Percentiles rank a stretch among this genome's conserved stretches.
phyloP scores from a whole-genome alignment of 495 filamentous ascomycete genomes.

The Penicillium pancosmium region DNA sequence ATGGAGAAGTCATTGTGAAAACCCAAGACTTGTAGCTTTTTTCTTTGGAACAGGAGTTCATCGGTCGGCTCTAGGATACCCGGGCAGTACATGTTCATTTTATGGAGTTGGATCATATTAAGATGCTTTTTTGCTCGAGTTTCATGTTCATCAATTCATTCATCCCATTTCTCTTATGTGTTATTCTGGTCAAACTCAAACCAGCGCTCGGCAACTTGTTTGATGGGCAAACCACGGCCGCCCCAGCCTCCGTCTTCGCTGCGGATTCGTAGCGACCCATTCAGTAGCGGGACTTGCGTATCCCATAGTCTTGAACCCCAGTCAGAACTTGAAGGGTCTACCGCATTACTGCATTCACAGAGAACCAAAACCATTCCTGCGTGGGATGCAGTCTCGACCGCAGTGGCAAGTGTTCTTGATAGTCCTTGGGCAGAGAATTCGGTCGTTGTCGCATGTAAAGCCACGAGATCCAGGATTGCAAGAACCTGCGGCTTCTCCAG shows the following conservation, averaged over 20 bases:
- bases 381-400: constrained; percentile 64
- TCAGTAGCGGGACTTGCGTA: constrained; percentile 64
- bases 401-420: constrained; percentile 63
- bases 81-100: constrained; percentile 34
- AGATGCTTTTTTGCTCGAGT: constrained; percentile 15
- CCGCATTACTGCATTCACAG: constrained; percentile 44
- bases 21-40: constrained; percentile 18
- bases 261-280: constrained; percentile 56
- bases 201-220: constrained; percentile 70
- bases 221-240: constrained; percentile 68
- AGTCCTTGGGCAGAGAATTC: constrained; percentile 87
- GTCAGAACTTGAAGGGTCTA: constrained; percentile 27
- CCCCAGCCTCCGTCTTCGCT: constrained; percentile 61
- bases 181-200: constrained; percentile 55
- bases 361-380: constrained; percentile 40
- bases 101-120: constrained; percentile 28
- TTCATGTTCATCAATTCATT: constrained; percentile 10
- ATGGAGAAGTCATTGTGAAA: constrained; percentile 88
- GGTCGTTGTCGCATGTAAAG: constrained; percentile 69
- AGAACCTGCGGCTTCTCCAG: constrained; percentile 44
- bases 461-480: constrained; percentile 66
- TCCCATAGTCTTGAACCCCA: constrained; percentile 48
- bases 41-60: constrained; percentile 42
- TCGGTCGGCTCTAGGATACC: constrained; percentile 48
- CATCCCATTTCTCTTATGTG: constrained; percentile 4